These are phyloP conservation scores for Calocybe gambosa DNA, from an alignment of 1,284 basidiomycete genomes.

Conservation along the genomic window DNA sequence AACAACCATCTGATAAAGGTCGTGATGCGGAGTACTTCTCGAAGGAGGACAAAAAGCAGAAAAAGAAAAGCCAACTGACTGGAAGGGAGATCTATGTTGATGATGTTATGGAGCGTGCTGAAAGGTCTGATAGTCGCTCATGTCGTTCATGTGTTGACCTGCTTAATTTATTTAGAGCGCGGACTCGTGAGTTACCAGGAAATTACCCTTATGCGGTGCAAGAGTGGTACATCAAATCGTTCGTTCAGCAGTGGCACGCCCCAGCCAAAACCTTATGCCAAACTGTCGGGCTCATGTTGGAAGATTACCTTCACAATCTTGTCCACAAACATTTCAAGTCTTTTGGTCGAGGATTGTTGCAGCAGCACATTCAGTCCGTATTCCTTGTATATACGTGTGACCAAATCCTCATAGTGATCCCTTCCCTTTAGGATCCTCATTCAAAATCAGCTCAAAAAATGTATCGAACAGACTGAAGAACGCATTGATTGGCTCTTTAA, in stretches of 20 bases:
- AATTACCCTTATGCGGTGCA: slow-evolving; percentile 61
- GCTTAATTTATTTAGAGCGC: slow-evolving; percentile 35
- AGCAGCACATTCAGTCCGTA: slow-evolving; percentile 47
- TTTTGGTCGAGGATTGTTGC: slow-evolving; percentile 48
- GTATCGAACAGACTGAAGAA: slow-evolving; percentile 30
- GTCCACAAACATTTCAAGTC: slow-evolving; percentile 42
- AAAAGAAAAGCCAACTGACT: neutral
- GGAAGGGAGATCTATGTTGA: slow-evolving; percentile 42
- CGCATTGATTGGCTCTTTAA: slow-evolving; percentile 43
- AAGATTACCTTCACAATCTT: slow-evolving; percentile 33
- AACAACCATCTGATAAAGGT: no score
- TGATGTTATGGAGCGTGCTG: slow-evolving; percentile 44
- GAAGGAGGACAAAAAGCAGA: neutral
- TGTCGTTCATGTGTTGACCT: neutral
- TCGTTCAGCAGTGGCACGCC: slow-evolving; percentile 42
- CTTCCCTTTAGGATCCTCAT: slow-evolving; percentile 33
- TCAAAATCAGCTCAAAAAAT: slow-evolving; percentile 36
- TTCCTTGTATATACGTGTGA: neutral
- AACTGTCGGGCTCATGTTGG: slow-evolving; percentile 32
- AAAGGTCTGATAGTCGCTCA: slow-evolving; percentile 33
- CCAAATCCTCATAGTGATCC: neutral
- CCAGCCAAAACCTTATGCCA: slow-evolving; percentile 48
- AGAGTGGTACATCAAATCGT: slow-evolving; percentile 37
- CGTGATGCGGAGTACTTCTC: no score
- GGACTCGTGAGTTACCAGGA: slow-evolving; percentile 62